phyloP scores from a whole-genome alignment of 352 stramenopile species.

The Globisporangium polare region DNA sequence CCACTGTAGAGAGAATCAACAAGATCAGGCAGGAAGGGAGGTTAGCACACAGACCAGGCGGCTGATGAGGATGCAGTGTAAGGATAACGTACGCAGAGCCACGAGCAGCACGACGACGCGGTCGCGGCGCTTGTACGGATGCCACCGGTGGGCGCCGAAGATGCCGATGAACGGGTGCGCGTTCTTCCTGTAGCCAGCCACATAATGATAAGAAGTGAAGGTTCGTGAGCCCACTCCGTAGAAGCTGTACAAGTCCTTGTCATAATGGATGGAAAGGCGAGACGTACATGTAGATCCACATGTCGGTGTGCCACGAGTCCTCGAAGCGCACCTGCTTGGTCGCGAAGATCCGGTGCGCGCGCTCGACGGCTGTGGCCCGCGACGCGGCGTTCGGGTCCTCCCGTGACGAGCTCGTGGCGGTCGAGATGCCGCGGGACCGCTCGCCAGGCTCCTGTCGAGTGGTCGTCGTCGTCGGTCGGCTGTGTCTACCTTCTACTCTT shows the following conservation, averaged over 20 bases:
- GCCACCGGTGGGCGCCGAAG: conserved; percentile 37
- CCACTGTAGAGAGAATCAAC: conserved; percentile 23
- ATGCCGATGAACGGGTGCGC: conserved; percentile 41
- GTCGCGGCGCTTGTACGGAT: conserved; percentile 49
- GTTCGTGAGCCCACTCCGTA: neutral
- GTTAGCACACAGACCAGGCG: neutral
- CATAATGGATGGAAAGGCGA: neutral
- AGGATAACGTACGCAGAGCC: conserved; percentile 33
- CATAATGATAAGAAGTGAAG: neutral
- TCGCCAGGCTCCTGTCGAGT: conserved; percentile 11
- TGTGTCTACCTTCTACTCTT: conserved; percentile 5
- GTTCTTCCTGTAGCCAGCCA: conserved; percentile 38
- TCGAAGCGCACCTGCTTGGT: conserved; percentile 45
- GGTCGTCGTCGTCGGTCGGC: conserved; percentile 8
- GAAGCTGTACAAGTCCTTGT: neutral
- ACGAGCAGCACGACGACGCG: conserved; percentile 46
- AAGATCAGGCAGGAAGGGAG: conserved; percentile 2
- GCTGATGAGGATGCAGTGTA: too few species aligned
- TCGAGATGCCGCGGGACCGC: conserved; percentile 14
- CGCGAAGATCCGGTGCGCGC: conserved; percentile 39
- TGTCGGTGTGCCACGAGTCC: conserved; percentile 34
- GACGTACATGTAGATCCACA: conserved; percentile 62
- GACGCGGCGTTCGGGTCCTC: conserved; percentile 2
- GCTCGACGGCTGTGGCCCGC: conserved; percentile 19
- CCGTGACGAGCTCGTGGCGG: conserved; percentile 11